Base-by-base conservation (phyloP, 345 rosid species). In the Abelmoschus esculentus region DNA sequence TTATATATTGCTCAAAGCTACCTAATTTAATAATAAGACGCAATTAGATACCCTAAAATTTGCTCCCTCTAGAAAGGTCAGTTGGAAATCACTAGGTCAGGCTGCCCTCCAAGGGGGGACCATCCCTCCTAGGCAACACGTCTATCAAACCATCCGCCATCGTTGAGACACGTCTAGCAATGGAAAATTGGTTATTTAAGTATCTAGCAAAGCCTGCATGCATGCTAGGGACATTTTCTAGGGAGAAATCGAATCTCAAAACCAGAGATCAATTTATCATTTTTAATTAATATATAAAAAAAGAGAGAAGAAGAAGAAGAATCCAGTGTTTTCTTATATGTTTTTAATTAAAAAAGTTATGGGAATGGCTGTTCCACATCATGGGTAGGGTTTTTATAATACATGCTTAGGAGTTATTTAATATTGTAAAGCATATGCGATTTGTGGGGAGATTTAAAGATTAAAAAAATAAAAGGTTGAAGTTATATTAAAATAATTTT, bases 81-180 rank as follows among this genome's bases (percentile, higher is more conserved):
- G 13, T 69, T 70, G 58, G n/a, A n/a, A 56, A 61, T 55, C 32
- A 22, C 40, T 36, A 36, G 40, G 40, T 7, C 40, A 36, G 7
- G 40, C 40, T 64, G 60, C 74, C 81, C 80, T 74, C 78, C 13
- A 73, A 34, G 76, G 67, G 71, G 80, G 79, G 85, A 79, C 81
- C 83, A 59, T 77, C 61, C 14, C 3, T 58, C 32, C 5, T 32
- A 40, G 64, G 22, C 9, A 70, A 77, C 80, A 79, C 75, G 75
- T 70, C 42, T 36, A 18, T 50, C 34, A 34, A 57, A 11, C 36
- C 36, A 32, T 32, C 36, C 36, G 36, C 36, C 36, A 32, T 32
- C 3, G 36, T 4, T 5, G 5, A 32, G 36, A 32, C 36, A 29
- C 32, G 36, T 32, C 36, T 32, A 32, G 3, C 40, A 36, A 14